Base-by-base conservation (phyloP, 2,329 filamentous ascomycete genomes). In the Huntiella savannae region DNA sequence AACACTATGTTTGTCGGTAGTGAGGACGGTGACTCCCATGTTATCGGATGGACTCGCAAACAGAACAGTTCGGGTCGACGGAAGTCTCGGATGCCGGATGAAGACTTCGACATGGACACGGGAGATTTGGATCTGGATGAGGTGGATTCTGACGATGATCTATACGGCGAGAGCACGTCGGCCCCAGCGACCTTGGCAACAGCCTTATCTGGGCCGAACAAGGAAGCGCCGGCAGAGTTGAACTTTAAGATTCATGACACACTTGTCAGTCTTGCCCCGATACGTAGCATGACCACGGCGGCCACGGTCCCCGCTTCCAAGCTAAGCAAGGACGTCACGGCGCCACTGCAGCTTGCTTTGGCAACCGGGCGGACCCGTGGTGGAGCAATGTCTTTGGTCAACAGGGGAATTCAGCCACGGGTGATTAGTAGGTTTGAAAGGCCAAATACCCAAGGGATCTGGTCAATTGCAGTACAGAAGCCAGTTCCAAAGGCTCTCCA, bases 1-100 rank as follows among this genome's bases (percentile, higher is more conserved):
- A 76, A 78, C 8, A 69, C 71, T 13, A 58, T 96, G 32, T 98
- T 98, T 57, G 62, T 93, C 17, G 91, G 88, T 10, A 93, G 84
- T 55, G 84, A 93, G 56, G 74, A 79, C 47, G 73, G 77, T 6
- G 83, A 96, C 53, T 92, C 88, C 0, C 60, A 83, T 1, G 69
- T 98, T 3, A 59, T 98, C 19, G 79, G 82, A 16, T 95, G 86
- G 80, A 76, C 73, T 34, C 72, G 73, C 51, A 80, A 79, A 53
- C 71, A 77, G 46, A 63, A 65, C 8, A 72, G 76, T 50, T 54
- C 67, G 2, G 72, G 72, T 43, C 78, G 77, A 54, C 75, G 76
- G 46, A 80, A 74, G 53, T 69, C 72, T 17, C 72, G 77, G 37
- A 59, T 72, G 5, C 56, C 71, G 3, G 77, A 79, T 42, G 64